Base-by-base conservation (phyloP, 768 basidiomycete species). In the Sarcomyxa edulis region DNA sequence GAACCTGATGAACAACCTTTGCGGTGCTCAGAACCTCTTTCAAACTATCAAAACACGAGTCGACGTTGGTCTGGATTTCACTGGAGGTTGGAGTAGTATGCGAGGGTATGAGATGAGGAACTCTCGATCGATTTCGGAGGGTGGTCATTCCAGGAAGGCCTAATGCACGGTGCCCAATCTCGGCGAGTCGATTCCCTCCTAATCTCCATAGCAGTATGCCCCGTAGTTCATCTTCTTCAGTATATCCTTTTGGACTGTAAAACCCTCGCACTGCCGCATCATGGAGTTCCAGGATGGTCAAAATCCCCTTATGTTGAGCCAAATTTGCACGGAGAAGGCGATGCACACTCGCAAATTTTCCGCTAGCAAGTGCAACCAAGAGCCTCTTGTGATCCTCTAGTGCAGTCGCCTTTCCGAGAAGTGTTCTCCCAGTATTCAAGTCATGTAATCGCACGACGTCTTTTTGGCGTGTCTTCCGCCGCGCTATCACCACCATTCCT, bases 331-430 rank as follows among this genome's bases (percentile, higher is more conserved):
- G 26, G 8, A 50, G 32, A 6, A 56, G 35, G 10, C 40, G 29
- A 20, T 49, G 42, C 1, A 54, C 39, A 4, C 53, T 43, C 14
- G 43, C 26, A 3, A 53, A 44, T 20, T 45, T 35, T 20, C 53
- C 53, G 14, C 47, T 49, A n/a, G 30, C 53, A 1, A 56, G 37
- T 12, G 49, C 53, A 45, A 56, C 43, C 5, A 54, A 37, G 22
- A 48, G 48, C 35, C 44, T 32, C 40, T 56, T 56, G 37, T 52
- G 40, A 16, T 45, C 42, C 15, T 48, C 44, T 7, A 55, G 32
- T 15, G 42, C 26, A 1, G 27, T 21, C n/a, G 32, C 23, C 18
- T 42, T 37, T 6, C 42, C 22, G 10, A 26, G 18, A 8, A 53
- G 41, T 14, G 42, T 44, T 12, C 43, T 39, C 3, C 32, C 37